A percentile compares a stretch with the other conserved stretches of the same genome.
phyloP scores from a whole-genome alignment of 1,284 basidiomycete species.

The Anthracocystis walkeri region DNA sequence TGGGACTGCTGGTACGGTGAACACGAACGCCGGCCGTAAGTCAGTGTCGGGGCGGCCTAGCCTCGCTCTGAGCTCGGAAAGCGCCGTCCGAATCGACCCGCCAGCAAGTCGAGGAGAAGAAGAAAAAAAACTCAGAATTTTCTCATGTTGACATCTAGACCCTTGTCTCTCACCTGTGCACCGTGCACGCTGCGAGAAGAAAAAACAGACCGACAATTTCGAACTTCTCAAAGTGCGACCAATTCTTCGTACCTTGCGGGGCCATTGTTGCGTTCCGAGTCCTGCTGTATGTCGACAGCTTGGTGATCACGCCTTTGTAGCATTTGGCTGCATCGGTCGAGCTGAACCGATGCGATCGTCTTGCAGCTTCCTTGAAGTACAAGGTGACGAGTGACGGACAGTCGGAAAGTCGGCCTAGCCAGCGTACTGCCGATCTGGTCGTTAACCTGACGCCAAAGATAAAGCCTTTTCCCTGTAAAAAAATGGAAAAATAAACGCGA shows the following conservation, averaged over 20 bases:
- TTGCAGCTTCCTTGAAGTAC: no score
- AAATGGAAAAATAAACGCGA: neutral
- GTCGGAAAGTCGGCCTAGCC: no score
- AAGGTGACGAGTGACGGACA: no score
- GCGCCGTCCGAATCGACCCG: slow-evolving; percentile 29
- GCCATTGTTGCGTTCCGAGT: neutral
- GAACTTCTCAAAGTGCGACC: slow-evolving; percentile 2
- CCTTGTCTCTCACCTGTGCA: slow-evolving; percentile 11
- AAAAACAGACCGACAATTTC: slow-evolving; percentile 3
- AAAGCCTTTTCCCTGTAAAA: neutral
- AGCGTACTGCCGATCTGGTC: no score
- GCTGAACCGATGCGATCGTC: no score
- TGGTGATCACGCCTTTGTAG: no score
- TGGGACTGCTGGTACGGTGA: neutral
- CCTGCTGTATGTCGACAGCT: neutral
- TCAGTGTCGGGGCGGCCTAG: neutral
- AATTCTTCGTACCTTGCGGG: neutral
- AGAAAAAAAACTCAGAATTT: slow-evolving; percentile 5
- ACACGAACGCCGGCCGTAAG: neutral
- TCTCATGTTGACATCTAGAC: slow-evolving; percentile 11
- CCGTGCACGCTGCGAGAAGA: slow-evolving; percentile 11
- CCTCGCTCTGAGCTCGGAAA: slow-evolving; percentile 24
- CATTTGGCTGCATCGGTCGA: no score
- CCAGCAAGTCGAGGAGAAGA: neutral
- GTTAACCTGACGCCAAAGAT: no score